Evolutionary conservation across 2,329 filamentous ascomycete species (phyloP).

Genomic region (Trichoderma oligosporum): DNA sequence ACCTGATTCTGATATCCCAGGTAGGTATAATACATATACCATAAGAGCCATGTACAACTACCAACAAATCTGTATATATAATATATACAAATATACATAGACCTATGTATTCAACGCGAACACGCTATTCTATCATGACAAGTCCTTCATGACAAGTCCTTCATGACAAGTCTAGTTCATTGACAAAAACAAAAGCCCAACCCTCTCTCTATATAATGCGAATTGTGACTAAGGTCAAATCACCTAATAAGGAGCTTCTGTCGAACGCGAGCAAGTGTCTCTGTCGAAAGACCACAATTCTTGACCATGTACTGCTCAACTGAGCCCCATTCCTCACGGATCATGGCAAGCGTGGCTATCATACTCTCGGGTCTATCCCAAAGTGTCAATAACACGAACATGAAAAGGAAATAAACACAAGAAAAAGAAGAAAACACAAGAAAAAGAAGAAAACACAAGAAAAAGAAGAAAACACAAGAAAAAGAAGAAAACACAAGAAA

Average conservation of each 20-base stretch:
- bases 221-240: conserved; percentile 20
- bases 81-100: background rate
- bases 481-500: background rate
- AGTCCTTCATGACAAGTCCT: no score
- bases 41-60: conserved; percentile 1
- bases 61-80: background rate
- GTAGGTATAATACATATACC: background rate
- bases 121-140: conserved; percentile 2
- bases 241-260: conserved; percentile 43
- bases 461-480: background rate
- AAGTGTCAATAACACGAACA: background rate
- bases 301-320: conserved; percentile 60
- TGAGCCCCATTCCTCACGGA: conserved; percentile 59
- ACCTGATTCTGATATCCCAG: no score
- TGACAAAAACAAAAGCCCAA: background rate
- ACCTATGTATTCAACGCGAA: background rate
- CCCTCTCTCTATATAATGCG: background rate
- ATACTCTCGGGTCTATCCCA: conserved; percentile 44
- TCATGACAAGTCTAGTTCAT: background rate
- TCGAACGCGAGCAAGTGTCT: conserved; percentile 51
- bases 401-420: background rate
- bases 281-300: conserved; percentile 54
- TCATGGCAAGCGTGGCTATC: conserved; percentile 48
- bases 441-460: background rate
- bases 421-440: background rate